Base-by-base conservation (phyloP, 768 basidiomycete species). In the Boletus vermiculosoides region DNA sequence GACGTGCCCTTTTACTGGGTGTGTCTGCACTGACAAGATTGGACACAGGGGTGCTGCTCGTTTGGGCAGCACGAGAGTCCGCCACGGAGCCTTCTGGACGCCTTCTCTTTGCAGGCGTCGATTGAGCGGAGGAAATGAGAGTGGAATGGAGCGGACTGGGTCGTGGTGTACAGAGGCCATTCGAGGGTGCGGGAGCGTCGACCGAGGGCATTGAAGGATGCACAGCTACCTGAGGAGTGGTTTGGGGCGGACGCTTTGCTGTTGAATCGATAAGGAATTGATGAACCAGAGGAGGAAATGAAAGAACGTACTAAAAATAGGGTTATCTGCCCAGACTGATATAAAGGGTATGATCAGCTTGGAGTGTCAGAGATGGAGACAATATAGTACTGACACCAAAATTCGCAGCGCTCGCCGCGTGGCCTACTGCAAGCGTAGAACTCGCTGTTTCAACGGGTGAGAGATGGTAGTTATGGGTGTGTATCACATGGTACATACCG, bases 361-460 rank as follows among this genome's bases (percentile, higher is more conserved):
- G 30, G 36, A 9, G 33, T 30, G 49, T 22, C 1, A 11, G 13
- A 11, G 23, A 18, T 5, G 18, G 9, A 37, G n/a, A 28, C 0
- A n/a, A 44, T 5, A n/a, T 0, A 5, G 37, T 16, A 58, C 70
- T 25, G 59, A 80, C 80, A 63, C 34, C 70, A 81, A 55, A 78
- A 82, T 0, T 47, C 37, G 30, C 71, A 72, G 7, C 13, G 28
- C 0, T 58, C 47, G 16, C 6, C 4, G 0, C 4, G 3, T 12
- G 34, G n/a, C 53, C 68, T 69, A 7, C 63, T 44, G 54, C 80
- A 82, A n/a, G 39, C 42, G 49, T 75, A 80, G 66, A 76, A 82
- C 3, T 51, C 70, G 58, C 71, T 70, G 55, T 30, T n/a, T 1
- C 0, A 5, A n/a, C 0, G 36, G 0, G 15, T 50, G 52, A 46